Evolutionary conservation across 2,329 filamentous ascomycete genomes (phyloP).

Genomic region (Stagonosporopsis rhizophila): DNA sequence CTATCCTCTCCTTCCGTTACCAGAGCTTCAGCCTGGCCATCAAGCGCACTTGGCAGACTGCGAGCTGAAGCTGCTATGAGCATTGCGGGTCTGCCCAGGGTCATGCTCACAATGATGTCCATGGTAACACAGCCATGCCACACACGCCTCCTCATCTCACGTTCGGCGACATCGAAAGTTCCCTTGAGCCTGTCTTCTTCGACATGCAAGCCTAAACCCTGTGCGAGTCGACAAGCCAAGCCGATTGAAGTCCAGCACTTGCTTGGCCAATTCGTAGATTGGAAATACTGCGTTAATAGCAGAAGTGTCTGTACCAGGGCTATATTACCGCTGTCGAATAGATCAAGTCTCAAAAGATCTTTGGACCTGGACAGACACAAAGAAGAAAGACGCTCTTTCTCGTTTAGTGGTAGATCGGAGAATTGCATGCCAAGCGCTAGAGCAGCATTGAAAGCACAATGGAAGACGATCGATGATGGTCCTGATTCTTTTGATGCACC

Average conservation of each 20-base stretch:
- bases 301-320: conserved; percentile 15
- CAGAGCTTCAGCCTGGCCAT: background rate
- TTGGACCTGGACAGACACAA: conserved; percentile 14
- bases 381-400: conserved; percentile 14
- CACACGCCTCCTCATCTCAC: conserved; percentile 11
- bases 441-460: conserved; percentile 18
- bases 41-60: conserved; percentile 3
- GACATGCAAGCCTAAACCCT: conserved; percentile 16
- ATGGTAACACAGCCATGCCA: conserved; percentile 18
- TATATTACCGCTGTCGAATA: conserved; percentile 14
- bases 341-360: conserved; percentile 10
- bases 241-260: conserved; percentile 20
- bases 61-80: conserved; percentile 5
- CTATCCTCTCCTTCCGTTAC: background rate
- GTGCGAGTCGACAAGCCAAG: conserved; percentile 15
- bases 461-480: conserved; percentile 13
- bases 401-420: conserved; percentile 5
- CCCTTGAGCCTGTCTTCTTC: conserved; percentile 1
- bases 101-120: conserved; percentile 21
- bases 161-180: background rate
- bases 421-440: conserved; percentile 21
- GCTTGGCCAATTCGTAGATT: conserved; percentile 16
- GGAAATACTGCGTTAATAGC: conserved; percentile 17
- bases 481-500: conserved; percentile 12
- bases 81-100: conserved; percentile 19